Evolutionary conservation across 371 early-diverging fungal species (phyloP), one percentile per base, ranked within the genome.

Genomic region (Phascolomyces articulosus): DNA sequence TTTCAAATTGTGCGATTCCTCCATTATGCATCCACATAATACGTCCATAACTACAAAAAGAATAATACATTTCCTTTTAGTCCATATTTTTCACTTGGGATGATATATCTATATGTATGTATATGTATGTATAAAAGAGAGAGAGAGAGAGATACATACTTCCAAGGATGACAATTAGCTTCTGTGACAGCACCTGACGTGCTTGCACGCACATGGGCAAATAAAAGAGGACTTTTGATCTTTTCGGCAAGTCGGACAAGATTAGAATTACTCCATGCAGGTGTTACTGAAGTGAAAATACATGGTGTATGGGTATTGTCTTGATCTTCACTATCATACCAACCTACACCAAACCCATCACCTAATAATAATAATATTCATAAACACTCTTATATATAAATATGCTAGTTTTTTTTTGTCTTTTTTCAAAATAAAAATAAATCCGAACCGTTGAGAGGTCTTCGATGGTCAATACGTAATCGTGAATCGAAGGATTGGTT

Each of bases 11-110:
- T 44, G 84, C 84, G 66, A 94, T 90, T 66, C 85, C 79, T 47
- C 94, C 94, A 73, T 94, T 93, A 80, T 94, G 94, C 94, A 94
- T 94, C 86, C 91, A 94, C 93, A 94, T 92, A 21, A 94, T 77
- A 47, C 85, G 82, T 26, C 92, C 93, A 66, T 73, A 84, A 64
- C 83, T 88, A 76, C 70, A 58, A 62, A 58, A 71, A 7, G 15
- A n/a, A 4, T 13, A 44, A 75, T 80, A 69, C n/a, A n/a, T n/a
- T n/a, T n/a, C n/a, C n/a, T n/a, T n/a, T n/a, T n/a, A n/a, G n/a
- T n/a, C n/a, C n/a, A n/a, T n/a, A n/a, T n/a, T n/a, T n/a, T n/a
- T n/a, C n/a, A n/a, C n/a, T n/a, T n/a, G n/a, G n/a, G n/a, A n/a
- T n/a, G n/a, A n/a, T n/a, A n/a, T n/a, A n/a, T n/a, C n/a, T n/a